phyloP scores from a whole-genome alignment of 192 early-diverging fungal genomes.

The Borealophlyctis nickersoniae region DNA sequence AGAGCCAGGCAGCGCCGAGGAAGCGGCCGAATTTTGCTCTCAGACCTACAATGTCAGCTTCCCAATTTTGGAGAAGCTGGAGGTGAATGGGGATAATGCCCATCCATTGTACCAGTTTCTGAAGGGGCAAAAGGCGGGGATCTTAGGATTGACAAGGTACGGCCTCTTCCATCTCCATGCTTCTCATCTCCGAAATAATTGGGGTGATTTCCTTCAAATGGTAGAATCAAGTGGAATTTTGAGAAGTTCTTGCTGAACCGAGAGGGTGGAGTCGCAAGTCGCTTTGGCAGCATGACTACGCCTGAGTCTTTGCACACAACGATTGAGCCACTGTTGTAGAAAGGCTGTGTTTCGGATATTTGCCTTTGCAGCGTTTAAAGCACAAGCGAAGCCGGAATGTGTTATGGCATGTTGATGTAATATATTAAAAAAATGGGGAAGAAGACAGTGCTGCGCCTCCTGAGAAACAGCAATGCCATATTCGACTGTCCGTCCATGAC shows the following conservation, averaged over 20 bases:
- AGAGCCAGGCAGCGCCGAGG: slow-evolving; percentile 25
- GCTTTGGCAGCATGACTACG: slow-evolving; percentile 47
- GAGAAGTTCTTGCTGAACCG: slow-evolving; percentile 47
- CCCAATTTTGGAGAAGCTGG: slow-evolving; percentile 81
- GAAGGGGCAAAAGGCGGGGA: slow-evolving; percentile 35
- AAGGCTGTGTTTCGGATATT: no score
- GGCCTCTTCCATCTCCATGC: no score
- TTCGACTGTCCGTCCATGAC: no score
- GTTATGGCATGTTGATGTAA: no score
- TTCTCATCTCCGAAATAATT: no score
- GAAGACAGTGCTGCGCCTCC: no score
- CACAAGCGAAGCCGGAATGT: no score
- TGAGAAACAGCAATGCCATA: no score
- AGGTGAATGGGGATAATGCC: slow-evolving; percentile 59
- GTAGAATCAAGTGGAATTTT: slow-evolving; percentile 51
- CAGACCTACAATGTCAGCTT: slow-evolving; percentile 77
- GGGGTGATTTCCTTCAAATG: no score
- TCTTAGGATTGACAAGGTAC: slow-evolving; percentile 27
- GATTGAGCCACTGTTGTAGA: background rate
- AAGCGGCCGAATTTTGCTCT: slow-evolving; percentile 59
- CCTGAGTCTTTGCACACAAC: slow-evolving; percentile 36
- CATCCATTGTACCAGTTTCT: slow-evolving; percentile 44
- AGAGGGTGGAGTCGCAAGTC: slow-evolving; percentile 35
- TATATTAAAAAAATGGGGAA: no score
- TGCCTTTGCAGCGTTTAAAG: no score